Conservation (phyloP, 768 basidiomycete genomes). For the Phaffia tasmanica region DNA sequence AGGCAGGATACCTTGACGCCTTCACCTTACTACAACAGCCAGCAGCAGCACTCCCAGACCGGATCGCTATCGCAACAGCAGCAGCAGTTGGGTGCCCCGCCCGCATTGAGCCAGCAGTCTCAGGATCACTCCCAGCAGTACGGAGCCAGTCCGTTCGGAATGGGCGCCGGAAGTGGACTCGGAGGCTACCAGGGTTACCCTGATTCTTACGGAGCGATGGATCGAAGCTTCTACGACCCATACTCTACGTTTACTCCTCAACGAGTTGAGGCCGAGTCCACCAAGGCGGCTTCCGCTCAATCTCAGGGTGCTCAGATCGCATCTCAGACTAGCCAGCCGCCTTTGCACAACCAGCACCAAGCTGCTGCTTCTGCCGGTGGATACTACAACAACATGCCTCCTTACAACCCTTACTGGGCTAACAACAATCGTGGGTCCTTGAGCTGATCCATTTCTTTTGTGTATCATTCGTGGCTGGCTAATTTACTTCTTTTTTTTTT, state of each 20-base stretch:
- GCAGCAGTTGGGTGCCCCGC: conserved; percentile 28
- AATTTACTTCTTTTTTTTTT: background rate
- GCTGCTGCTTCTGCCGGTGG: conserved; percentile 16
- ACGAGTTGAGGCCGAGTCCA: conserved; percentile 16
- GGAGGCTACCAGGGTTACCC: conserved; percentile 18
- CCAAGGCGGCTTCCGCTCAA: conserved; percentile 18
- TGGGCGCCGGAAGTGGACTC: conserved; percentile 9
- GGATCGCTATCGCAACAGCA: conserved; percentile 17
- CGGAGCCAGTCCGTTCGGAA: conserved; percentile 14
- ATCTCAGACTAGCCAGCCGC: conserved; percentile 18
- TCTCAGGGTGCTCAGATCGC: background rate
- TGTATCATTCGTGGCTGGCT: background rate
- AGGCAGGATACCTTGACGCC: conserved; percentile 21
- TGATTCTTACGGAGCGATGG: conserved; percentile 14
- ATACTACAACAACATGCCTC: conserved; percentile 23
- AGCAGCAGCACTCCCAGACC: conserved; percentile 27
- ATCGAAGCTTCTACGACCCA: conserved; percentile 25
- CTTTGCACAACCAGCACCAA: conserved; percentile 17
- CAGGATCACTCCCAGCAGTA: conserved; percentile 26
- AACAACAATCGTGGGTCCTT: conserved; percentile 19
- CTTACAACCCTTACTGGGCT: conserved; percentile 27
- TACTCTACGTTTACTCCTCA: conserved; percentile 23
- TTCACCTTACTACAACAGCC: conserved; percentile 27
- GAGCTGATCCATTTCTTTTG: background rate
- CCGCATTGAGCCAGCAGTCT: conserved; percentile 30